phyloP scores from a whole-genome alignment of 352 stramenopile species.

The Phytophthora pluvialis region DNA sequence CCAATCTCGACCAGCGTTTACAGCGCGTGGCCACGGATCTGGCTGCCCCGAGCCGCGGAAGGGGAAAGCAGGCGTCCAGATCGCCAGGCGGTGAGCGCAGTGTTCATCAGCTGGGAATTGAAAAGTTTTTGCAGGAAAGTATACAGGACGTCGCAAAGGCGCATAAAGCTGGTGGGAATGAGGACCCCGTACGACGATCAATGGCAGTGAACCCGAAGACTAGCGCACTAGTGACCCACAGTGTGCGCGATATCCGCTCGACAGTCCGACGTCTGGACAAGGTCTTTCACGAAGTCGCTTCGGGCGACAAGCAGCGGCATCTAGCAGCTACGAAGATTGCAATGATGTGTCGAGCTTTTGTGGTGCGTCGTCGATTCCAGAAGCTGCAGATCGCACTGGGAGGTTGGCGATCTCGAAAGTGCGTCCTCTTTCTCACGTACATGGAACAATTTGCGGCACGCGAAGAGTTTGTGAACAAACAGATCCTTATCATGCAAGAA shows the following conservation, averaged over 20 bases:
- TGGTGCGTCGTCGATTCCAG: conserved; percentile 55
- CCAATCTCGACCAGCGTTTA: conserved; percentile 33
- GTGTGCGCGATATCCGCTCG: conserved; percentile 67
- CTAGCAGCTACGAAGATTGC: conserved; percentile 71
- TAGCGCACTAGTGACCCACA: conserved; percentile 60
- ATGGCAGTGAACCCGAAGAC: conserved; percentile 36
- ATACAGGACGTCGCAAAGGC: conserved; percentile 49
- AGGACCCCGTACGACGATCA: neutral
- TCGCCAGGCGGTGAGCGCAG: conserved; percentile 12
- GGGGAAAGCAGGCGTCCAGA: neutral
- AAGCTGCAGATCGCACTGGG: conserved; percentile 54
- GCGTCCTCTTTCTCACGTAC: conserved; percentile 45
- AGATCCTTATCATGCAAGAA: conserved; percentile 53
- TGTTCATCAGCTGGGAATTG: conserved; percentile 48
- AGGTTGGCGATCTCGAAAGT: conserved; percentile 58
- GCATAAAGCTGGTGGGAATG: conserved; percentile 5
- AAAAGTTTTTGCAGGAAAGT: conserved; percentile 57
- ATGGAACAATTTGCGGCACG: conserved; percentile 71
- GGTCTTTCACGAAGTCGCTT: conserved; percentile 80
- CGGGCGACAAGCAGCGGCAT: conserved; percentile 76
- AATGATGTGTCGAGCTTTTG: conserved; percentile 57
- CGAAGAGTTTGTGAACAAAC: conserved; percentile 65
- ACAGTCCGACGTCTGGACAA: conserved; percentile 71
- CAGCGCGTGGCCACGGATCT: conserved; percentile 26
- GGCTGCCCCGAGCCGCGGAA: neutral